A percentile compares a stretch with the other conserved stretches of the same genome.
These are phyloP conservation scores for Paraconiothyrium sp. DNA, from an alignment of 2,329 filamentous ascomycete genomes.

Conservation along the genomic window DNA sequence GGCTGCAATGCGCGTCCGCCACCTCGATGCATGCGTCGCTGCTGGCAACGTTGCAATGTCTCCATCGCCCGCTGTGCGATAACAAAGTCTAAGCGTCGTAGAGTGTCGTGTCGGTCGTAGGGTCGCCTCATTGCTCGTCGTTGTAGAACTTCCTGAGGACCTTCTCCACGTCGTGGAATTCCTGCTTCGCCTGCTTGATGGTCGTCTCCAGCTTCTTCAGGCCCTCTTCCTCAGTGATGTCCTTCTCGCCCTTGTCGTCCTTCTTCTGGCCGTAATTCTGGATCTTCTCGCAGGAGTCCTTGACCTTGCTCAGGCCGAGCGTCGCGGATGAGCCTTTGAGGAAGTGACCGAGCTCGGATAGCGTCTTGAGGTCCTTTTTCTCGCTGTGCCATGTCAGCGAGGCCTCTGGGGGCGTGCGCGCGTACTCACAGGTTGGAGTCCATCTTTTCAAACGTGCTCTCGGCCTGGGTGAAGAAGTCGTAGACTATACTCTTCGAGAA, in stretches of 20 bases:
- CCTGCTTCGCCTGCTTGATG: conserved; percentile 75
- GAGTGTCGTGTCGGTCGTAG: conserved; percentile 1
- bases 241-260: conserved; percentile 75
- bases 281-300: conserved; percentile 95
- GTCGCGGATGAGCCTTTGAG: conserved; percentile 97
- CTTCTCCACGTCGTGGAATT: conserved; percentile 78
- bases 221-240: conserved; percentile 71
- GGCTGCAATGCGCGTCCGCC: conserved; percentile 7
- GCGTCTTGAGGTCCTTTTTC: conserved; percentile 72
- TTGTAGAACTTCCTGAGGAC: conserved; percentile 77
- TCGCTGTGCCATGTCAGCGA: conserved; percentile 60
- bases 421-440: conserved; percentile 79
- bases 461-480: conserved; percentile 92
- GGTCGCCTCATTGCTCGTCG: conserved; percentile 47
- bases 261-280: conserved; percentile 88
- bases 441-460: conserved; percentile 87
- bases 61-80: not conserved
- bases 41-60: not conserved
- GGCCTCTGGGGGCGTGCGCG: too few relatives aligned
- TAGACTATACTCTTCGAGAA: conserved; percentile 90
- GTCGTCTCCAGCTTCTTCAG: conserved; percentile 75
- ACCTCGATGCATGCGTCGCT: not conserved
- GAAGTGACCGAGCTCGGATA: conserved; percentile 91
- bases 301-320: conserved; percentile 87
- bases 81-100: conserved; percentile 1